Conservation (phyloP, 2,329 filamentous ascomycete genomes). For the Drechslera avenae region DNA sequence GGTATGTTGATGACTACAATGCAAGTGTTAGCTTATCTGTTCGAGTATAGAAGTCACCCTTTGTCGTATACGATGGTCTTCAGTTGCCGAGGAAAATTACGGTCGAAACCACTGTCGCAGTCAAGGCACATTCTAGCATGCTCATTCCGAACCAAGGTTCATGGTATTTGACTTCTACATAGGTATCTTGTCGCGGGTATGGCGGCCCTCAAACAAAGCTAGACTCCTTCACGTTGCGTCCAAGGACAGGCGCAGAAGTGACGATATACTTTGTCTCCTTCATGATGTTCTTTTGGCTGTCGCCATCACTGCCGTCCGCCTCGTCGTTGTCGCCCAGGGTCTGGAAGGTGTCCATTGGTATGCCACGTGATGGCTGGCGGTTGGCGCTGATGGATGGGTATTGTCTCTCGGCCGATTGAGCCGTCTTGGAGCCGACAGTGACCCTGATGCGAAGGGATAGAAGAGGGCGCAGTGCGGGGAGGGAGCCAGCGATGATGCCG, state of each 20-base stretch:
- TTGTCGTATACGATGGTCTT: too few relatives aligned
- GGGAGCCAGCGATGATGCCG: slow-evolving; percentile 54
- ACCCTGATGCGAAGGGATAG: slow-evolving; percentile 32
- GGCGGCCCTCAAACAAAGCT: slow-evolving; percentile 1
- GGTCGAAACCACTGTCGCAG: too few relatives aligned
- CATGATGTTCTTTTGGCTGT: slow-evolving; percentile 49
- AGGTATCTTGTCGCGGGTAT: too few relatives aligned
- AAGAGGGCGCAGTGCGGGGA: slow-evolving; percentile 53
- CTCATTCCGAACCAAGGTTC: too few relatives aligned
- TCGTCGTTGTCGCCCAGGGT: slow-evolving; percentile 19
- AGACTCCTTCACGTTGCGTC: neutral
- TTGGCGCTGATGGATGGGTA: slow-evolving; percentile 13
- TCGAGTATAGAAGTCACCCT: too few relatives aligned
- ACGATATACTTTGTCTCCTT: slow-evolving; percentile 42
- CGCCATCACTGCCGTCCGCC: slow-evolving; percentile 24
- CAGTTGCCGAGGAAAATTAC: too few relatives aligned
- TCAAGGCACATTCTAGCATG: too few relatives aligned
- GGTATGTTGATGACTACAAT: too few relatives aligned
- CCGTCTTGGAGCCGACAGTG: slow-evolving; percentile 24
- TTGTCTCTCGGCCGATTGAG: slow-evolving; percentile 19
- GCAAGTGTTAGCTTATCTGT: too few relatives aligned
- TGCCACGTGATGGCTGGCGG: slow-evolving; percentile 8
- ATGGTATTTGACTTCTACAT: too few relatives aligned
- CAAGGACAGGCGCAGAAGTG: slow-evolving; percentile 4
- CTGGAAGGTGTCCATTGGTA: slow-evolving; percentile 25